Conservation (phyloP, 2,329 filamentous ascomycete genomes). For the Monilinia fructicola region DNA sequence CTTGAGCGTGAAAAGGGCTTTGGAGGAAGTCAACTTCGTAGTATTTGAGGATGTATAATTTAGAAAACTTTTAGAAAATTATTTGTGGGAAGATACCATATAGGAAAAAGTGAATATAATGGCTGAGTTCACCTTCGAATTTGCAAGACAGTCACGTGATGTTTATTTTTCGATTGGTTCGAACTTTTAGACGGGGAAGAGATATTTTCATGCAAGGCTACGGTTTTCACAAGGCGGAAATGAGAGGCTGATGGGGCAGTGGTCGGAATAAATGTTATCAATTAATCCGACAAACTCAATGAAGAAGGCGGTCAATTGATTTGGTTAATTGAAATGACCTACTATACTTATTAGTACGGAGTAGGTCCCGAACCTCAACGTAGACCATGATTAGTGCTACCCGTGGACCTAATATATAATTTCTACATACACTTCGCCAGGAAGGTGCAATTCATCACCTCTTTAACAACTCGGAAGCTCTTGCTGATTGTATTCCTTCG, state of each 20-base stretch:
- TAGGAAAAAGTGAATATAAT: conserved; percentile 3
- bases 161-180: not conserved
- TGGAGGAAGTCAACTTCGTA: not conserved
- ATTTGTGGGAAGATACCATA: conserved; percentile 1
- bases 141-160: conserved; percentile 3
- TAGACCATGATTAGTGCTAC: too few species aligned
- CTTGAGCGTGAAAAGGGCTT: not conserved
- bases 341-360: too few species aligned
- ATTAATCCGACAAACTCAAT: not conserved
- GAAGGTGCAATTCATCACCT: not conserved
- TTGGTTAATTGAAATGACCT: not conserved
- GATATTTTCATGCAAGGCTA: conserved; percentile 9
- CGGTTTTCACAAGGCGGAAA: not conserved
- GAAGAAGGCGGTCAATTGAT: conserved; percentile 7
- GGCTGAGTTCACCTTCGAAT: not conserved
- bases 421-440: not conserved
- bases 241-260: not conserved
- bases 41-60: not conserved
- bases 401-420: too few species aligned
- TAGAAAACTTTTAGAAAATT: not conserved
- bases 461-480: not conserved
- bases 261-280: not conserved
- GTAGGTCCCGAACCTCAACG: not conserved
- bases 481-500: not conserved
- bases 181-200: not conserved